phyloP scores from a whole-genome alignment of 2,329 filamentous ascomycete genomes.

The Colletotrichum gloeosporioides region DNA sequence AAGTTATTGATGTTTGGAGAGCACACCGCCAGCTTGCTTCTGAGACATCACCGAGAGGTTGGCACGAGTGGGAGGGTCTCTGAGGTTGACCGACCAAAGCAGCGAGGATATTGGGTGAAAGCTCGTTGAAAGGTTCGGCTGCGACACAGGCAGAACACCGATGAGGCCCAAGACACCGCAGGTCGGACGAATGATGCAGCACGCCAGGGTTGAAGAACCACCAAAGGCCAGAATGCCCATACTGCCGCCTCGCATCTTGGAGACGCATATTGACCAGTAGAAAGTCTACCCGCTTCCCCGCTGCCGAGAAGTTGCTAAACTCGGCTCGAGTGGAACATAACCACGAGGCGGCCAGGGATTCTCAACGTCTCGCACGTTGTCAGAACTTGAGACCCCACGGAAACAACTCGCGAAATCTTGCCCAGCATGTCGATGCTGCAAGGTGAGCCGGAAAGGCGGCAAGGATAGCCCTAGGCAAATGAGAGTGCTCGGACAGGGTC shows the following conservation, averaged over 20 bases:
- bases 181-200: neutral
- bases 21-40: neutral
- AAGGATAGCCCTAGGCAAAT: neutral
- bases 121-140: neutral
- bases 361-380: neutral
- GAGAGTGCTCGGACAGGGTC: neutral
- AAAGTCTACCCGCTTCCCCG: neutral
- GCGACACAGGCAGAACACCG: neutral
- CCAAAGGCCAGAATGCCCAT: neutral
- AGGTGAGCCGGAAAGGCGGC: neutral
- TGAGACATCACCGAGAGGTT: neutral
- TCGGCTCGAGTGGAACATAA: neutral
- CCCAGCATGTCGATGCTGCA: neutral
- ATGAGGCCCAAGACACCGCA: constrained; percentile 4
- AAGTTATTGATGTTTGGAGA: neutral
- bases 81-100: neutral
- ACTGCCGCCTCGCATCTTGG: neutral
- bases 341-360: neutral
- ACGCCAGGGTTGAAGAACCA: too few species aligned
- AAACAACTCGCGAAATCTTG: neutral
- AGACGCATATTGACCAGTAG: neutral
- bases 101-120: neutral
- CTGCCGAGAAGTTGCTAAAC: neutral
- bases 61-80: neutral
- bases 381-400: neutral